These are phyloP conservation scores for Tetracladium marchalianum DNA, from an alignment of 495 filamentous ascomycete species.

Conservation along the genomic window DNA sequence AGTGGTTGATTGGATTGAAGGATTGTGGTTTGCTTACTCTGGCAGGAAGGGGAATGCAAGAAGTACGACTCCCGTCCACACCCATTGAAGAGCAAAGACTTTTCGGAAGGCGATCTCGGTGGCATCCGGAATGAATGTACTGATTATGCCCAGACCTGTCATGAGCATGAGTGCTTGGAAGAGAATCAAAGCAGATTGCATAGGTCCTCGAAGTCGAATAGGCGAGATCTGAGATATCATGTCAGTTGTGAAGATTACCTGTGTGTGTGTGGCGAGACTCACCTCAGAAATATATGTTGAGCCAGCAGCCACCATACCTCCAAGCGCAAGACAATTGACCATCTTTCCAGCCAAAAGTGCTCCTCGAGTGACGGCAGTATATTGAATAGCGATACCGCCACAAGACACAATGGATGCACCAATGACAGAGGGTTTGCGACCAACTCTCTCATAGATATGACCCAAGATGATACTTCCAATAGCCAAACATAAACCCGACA, in stretches of 20 bases:
- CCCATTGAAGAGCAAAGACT: slow-evolving; percentile 45
- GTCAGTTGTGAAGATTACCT: no score
- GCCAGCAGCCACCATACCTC: slow-evolving; percentile 20
- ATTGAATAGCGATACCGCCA: slow-evolving; percentile 10
- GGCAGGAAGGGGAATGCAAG: slow-evolving; percentile 32
- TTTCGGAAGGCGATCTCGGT: slow-evolving; percentile 32
- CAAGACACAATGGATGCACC: slow-evolving; percentile 7
- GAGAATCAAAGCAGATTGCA: slow-evolving; percentile 21
- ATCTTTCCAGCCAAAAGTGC: slow-evolving; percentile 22
- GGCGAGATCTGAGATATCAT: slow-evolving; percentile 6
- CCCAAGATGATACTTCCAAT: slow-evolving; percentile 18
- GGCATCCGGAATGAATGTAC: slow-evolving; percentile 18
- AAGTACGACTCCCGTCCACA: slow-evolving; percentile 39
- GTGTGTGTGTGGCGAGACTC: no score
- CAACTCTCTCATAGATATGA: slow-evolving; percentile 18
- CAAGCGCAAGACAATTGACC: slow-evolving; percentile 14
- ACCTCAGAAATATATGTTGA: slow-evolving; percentile 22
- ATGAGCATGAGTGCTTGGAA: slow-evolving; percentile 21
- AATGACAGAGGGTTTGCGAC: slow-evolving; percentile 13
- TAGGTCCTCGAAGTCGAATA: slow-evolving; percentile 12
- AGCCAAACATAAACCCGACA: slow-evolving; percentile 19
- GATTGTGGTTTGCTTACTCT: slow-evolving; percentile 16
- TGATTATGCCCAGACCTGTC: slow-evolving; percentile 21
- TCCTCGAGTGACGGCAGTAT: slow-evolving; percentile 14
- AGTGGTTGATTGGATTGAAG: no score